phyloP scores from a whole-genome alignment of 176 grass and related monocot species.

The Aegilops tauschii region DNA sequence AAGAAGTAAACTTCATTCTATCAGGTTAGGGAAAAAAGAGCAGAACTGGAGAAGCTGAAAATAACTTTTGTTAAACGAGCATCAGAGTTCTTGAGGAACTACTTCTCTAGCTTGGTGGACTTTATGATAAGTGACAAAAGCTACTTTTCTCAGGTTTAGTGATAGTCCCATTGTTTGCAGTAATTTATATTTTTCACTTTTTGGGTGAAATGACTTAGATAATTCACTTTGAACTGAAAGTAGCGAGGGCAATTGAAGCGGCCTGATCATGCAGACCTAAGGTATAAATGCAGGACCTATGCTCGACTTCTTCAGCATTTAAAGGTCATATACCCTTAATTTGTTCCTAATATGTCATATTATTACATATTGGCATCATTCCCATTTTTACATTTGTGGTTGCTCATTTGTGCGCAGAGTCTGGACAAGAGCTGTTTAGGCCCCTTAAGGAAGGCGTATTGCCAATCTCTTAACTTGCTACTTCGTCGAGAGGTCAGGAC shows the following conservation, averaged over 20 bases:
- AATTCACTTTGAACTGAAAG: slow-evolving; percentile 48
- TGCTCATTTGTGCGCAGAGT: slow-evolving; percentile 58
- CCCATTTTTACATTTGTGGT: slow-evolving; percentile 30
- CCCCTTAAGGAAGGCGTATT: slow-evolving; percentile 92
- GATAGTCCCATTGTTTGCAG: neutral
- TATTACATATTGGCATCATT: slow-evolving; percentile 10
- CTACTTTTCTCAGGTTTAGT: slow-evolving; percentile 94
- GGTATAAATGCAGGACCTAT: slow-evolving; percentile 99
- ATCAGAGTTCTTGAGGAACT: slow-evolving; percentile 88
- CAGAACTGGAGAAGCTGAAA: slow-evolving; percentile 86
- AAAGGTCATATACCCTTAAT: slow-evolving; percentile 58
- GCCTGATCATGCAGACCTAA: slow-evolving; percentile 97
- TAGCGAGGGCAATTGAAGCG: slow-evolving; percentile 92
- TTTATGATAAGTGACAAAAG: slow-evolving; percentile 99
- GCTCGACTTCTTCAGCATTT: slow-evolving; percentile 96
- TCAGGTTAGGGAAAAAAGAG: slow-evolving; percentile 77
- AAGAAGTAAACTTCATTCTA: neutral
- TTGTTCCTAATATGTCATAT: slow-evolving; percentile 2
- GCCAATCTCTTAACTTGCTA: slow-evolving; percentile 93
- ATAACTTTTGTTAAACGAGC: slow-evolving; percentile 80
- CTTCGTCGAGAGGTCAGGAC: slow-evolving; percentile 90
- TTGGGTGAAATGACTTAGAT: slow-evolving; percentile 30
- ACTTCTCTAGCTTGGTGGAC: slow-evolving; percentile 97
- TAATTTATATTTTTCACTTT: slow-evolving; percentile 11
- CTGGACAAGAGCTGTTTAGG: slow-evolving; percentile 91